Conservation (phyloP, 2,329 filamentous ascomycete genomes). For the Lecanosticta acicola region DNA sequence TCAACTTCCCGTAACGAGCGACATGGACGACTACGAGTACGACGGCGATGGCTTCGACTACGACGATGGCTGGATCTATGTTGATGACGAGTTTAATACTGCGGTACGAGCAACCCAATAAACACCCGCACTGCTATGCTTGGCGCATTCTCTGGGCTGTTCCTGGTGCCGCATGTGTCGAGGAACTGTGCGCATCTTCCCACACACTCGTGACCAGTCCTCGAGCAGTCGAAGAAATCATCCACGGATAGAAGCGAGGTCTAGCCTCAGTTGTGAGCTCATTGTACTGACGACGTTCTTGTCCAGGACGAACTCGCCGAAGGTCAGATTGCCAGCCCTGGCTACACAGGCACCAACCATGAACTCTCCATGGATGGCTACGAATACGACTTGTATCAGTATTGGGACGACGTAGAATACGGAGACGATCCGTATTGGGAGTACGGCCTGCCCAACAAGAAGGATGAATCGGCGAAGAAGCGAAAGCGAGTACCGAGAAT, state of each 20-base stretch:
- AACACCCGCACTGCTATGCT: slow-evolving; percentile 3
- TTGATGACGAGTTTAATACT: slow-evolving; percentile 40
- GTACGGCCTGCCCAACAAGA: slow-evolving; percentile 17
- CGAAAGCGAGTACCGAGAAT: slow-evolving; percentile 25
- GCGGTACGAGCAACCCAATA: too few relatives aligned
- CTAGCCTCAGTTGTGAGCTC: too few relatives aligned
- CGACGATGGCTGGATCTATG: slow-evolving; percentile 42
- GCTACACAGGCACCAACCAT: slow-evolving; percentile 31
- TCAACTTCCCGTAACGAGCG: slow-evolving; percentile 16
- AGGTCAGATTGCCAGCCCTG: slow-evolving; percentile 41
- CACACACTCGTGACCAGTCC: too few relatives aligned
- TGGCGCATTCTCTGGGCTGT: too few relatives aligned
- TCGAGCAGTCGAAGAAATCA: too few relatives aligned
- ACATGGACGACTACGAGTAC: slow-evolving; percentile 32
- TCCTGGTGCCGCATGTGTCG: slow-evolving; percentile 7
- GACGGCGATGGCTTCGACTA: slow-evolving; percentile 36
- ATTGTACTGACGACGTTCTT: not conserved
- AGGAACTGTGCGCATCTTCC: slow-evolving; percentile 11
- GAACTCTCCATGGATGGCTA: slow-evolving; percentile 28
- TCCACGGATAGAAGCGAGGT: too few relatives aligned
- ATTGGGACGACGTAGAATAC: slow-evolving; percentile 46
- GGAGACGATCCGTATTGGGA: slow-evolving; percentile 44
- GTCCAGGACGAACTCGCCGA: slow-evolving; percentile 46
- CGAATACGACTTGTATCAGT: slow-evolving; percentile 46
- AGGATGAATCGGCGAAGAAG: slow-evolving; percentile 25